phyloP scores from a whole-genome alignment of 371 early-diverging fungal genomes.

The Mortierella sp. region DNA sequence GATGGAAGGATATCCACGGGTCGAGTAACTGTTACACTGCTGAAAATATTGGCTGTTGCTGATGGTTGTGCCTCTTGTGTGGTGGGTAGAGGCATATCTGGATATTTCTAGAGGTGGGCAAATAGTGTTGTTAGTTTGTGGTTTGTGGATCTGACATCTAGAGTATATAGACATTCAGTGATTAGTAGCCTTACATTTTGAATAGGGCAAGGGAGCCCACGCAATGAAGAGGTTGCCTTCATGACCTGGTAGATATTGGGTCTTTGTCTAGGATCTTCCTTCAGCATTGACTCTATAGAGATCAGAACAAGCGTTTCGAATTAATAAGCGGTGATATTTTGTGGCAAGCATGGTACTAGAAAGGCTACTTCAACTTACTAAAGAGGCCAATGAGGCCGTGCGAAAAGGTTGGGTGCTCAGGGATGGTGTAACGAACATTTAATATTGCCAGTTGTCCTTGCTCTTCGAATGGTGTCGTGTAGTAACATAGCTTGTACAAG shows the following conservation, averaged over 20 bases:
- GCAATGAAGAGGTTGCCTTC: conserved; percentile 71
- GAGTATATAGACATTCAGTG: neutral
- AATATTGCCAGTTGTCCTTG: conserved; percentile 88
- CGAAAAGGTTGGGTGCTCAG: conserved; percentile 78
- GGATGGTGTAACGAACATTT: conserved; percentile 88
- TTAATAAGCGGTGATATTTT: neutral
- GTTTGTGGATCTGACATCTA: neutral
- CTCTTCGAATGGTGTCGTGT: conserved; percentile 96
- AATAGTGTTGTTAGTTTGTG: neutral
- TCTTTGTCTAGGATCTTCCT: conserved; percentile 78
- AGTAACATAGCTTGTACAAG: conserved; percentile 86
- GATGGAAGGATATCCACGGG: conserved; percentile 60
- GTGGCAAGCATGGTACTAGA: neutral
- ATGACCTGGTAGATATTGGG: conserved; percentile 86
- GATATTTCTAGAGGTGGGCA: conserved; percentile 54
- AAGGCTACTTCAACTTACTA: conserved; percentile 48
- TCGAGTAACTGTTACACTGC: conserved; percentile 57
- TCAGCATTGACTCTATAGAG: conserved; percentile 67
- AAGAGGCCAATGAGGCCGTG: conserved; percentile 73
- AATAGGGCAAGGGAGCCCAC: conserved; percentile 77
- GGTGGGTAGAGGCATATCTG: conserved; percentile 38
- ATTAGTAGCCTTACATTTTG: conserved; percentile 59
- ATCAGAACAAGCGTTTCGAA: neutral
- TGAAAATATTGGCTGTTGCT: conserved; percentile 58
- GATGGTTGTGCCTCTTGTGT: conserved; percentile 23